Percentiles rank a stretch among this genome's conserved stretches.
Conservation (phyloP, 1,139 yeast species). For the Eremothecium cymbalariae region DNA sequence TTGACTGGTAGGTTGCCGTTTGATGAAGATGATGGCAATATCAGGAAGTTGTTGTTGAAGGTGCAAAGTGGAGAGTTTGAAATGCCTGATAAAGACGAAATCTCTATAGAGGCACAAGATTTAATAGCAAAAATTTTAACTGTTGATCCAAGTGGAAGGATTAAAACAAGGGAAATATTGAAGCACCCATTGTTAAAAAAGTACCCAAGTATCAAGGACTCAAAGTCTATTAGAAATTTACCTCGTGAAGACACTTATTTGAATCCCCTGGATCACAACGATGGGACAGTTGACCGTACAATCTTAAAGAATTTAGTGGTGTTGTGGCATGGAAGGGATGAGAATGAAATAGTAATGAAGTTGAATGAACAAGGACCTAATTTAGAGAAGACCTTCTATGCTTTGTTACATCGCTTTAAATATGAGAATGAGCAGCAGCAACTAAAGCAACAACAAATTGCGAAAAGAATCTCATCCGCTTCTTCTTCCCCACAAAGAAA, state of each 20-base stretch:
- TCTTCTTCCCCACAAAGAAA: conserved; percentile 9
- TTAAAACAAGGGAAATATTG: conserved; percentile 67
- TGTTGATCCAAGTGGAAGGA: conserved; percentile 70
- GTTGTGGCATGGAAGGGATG: conserved; percentile 64
- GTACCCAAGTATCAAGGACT: conserved; percentile 40
- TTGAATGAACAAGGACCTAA: conserved; percentile 51
- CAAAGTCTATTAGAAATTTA: conserved; percentile 41
- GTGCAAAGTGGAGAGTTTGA: conserved; percentile 84
- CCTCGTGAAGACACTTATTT: conserved; percentile 60
- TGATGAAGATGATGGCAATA: conserved; percentile 77
- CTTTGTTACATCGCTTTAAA: conserved; percentile 42
- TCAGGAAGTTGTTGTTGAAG: conserved; percentile 72
- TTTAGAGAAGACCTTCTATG: conserved; percentile 70
- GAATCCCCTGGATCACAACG: conserved; percentile 41
- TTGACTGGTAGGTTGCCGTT: conserved; percentile 93
- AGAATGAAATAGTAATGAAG: conserved; percentile 46
- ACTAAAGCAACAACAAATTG: conserved; percentile 20
- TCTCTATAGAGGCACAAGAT: conserved; percentile 61
- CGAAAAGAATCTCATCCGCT: conserved; percentile 20
- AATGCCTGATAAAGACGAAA: conserved; percentile 69
- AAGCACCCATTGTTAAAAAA: conserved; percentile 66
- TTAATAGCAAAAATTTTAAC: conserved; percentile 63
- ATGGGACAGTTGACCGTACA: conserved; percentile 45
- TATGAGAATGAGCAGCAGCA: conserved; percentile 32
- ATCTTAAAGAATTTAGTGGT: conserved; percentile 62